These are phyloP conservation scores for Corynascus novoguineensis DNA, from an alignment of 495 filamentous ascomycete species.

Conservation along the genomic window DNA sequence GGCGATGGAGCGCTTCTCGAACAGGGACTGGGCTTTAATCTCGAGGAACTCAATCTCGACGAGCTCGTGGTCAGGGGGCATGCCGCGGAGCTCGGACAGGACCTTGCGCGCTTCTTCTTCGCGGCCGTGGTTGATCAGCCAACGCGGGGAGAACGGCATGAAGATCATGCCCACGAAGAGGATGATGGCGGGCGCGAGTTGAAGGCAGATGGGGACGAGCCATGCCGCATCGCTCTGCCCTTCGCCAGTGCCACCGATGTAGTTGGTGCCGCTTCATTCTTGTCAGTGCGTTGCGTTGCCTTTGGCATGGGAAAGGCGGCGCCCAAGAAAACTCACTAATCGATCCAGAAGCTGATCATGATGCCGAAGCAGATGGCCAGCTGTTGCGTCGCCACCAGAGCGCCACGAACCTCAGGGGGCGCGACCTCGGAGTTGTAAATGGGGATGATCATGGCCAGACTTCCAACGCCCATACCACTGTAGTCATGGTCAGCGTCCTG, in stretches of 20 bases:
- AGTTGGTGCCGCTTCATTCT: conserved; percentile 57
- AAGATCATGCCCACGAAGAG: conserved; percentile 69
- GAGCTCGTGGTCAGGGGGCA: conserved; percentile 54
- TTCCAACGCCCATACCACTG: conserved; percentile 64
- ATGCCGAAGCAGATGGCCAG: conserved; percentile 79
- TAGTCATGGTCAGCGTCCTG: not conserved
- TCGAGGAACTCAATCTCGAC: conserved; percentile 75
- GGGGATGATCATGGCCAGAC: conserved; percentile 59
- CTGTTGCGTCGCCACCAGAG: conserved; percentile 73
- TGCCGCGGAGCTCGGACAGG: conserved; percentile 59
- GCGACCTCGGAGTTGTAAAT: conserved; percentile 70
- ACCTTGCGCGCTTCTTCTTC: conserved; percentile 66
- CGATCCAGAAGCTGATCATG: conserved; percentile 79
- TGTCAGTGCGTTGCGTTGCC: not conserved
- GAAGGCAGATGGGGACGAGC: conserved; percentile 60
- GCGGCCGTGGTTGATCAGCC: conserved; percentile 68
- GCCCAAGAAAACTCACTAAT: conserved; percentile 43
- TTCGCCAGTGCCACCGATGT: conserved; percentile 64
- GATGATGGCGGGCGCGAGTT: conserved; percentile 55
- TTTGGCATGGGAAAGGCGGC: not conserved
- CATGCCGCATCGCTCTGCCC: conserved; percentile 64
- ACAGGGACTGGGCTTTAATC: conserved; percentile 72
- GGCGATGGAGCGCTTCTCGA: conserved; percentile 69
- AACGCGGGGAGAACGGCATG: conserved; percentile 77
- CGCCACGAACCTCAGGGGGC: conserved; percentile 56